Evolutionary conservation across 108 stramenopile genomes (phyloP), one percentile per base, ranked within the genome.

Genomic region (Cyclotella cryptica): DNA sequence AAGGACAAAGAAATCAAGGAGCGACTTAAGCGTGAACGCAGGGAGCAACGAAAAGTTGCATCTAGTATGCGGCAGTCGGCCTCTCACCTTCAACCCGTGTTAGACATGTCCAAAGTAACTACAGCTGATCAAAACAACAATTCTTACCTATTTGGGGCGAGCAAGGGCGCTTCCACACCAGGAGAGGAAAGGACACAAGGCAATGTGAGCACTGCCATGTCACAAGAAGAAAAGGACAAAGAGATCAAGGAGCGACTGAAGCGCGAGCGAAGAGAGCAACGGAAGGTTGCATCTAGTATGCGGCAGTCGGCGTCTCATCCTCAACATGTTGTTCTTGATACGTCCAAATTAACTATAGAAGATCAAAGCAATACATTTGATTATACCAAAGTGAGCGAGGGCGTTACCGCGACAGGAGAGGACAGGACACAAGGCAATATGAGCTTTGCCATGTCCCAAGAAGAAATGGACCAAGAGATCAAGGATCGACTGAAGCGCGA

Each of bases 211-310:
- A n/a, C 58, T 15, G 1, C 14, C 17, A 27, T 59, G 22, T 67
- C 46, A 1, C 66, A 67, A 67, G 46, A 49, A 40, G 66, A 67
- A 47, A 49, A 49, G 43, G 63, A 64, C 40, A 42, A 41, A 42
- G 12, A 6, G 43, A 43, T 43, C 40, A 64, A 64, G 40, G 30
- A 62, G 12, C 63, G 63, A 22, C 12, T 42, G 17, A 64, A 42
- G 63, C 17, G 10, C 19, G 63, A 42, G 43, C 47, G 47, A 49
- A 3, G 47, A 9, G 47, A 49, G 47, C 47, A 49, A 49, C 15
- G 9, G 47, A 49, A 49, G 3, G 47, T n/a, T n/a, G 47, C 47
- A n/a, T 49, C 47, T 17, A 49, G 47, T 9, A n/a, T 49, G 47
- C 15, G n/a, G n/a, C 15, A 49, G n/a, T 55, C 55, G 3, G 7